Evolutionary conservation across 306 rosid species (phyloP).

Genomic region (Glycine tomentella): DNA sequence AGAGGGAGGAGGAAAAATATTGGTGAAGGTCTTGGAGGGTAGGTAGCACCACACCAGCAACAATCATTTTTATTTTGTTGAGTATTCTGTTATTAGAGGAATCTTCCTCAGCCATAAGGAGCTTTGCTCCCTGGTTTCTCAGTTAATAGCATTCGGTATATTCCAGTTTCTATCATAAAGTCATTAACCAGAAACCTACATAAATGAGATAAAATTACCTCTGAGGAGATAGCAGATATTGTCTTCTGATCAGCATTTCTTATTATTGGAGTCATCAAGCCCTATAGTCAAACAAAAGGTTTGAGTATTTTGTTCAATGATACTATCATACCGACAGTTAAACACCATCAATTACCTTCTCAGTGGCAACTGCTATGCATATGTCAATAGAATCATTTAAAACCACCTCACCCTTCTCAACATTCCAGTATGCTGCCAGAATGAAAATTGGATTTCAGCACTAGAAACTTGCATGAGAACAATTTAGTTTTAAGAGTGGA

Average conservation of each 20-base stretch:
- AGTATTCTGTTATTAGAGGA: background rate
- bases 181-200: conserved; percentile 24
- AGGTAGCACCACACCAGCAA: background rate
- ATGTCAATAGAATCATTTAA: conserved; percentile 79
- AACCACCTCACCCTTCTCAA: conserved; percentile 71
- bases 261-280: conserved; percentile 95
- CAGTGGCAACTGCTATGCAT: conserved; percentile 97
- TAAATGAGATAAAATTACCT: conserved; percentile 61
- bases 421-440: conserved; percentile 87
- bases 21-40: background rate
- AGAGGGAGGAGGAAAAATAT: background rate
- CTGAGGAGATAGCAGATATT: conserved; percentile 80
- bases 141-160: background rate
- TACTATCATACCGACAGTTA: conserved; percentile 14
- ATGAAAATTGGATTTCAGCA: conserved; percentile 39
- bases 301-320: conserved; percentile 39
- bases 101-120: background rate
- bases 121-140: background rate
- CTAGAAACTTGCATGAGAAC: conserved; percentile 34
- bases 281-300: conserved; percentile 61
- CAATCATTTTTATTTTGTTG: background rate
- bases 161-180: conserved; percentile 7
- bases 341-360: conserved; percentile 71
- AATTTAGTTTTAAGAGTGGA: conserved; percentile 26
- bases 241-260: conserved; percentile 95